Evolutionary conservation across 768 basidiomycete species (phyloP), one percentile per base, ranked within the genome.

Genomic region (Lactarius hatsudake): DNA sequence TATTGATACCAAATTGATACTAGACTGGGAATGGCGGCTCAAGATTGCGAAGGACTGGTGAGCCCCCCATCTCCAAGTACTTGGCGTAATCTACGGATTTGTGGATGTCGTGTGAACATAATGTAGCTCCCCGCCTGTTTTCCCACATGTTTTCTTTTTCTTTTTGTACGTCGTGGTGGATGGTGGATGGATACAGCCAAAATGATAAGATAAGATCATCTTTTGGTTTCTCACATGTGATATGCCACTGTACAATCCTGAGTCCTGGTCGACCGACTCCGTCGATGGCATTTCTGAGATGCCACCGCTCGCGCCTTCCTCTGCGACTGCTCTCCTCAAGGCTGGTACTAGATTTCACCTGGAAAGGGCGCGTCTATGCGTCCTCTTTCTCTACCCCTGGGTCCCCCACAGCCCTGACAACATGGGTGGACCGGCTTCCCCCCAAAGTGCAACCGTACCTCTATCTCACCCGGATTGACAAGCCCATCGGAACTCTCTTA

Each of bases 41-140:
- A 96, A 94, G 76, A 83, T 98, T 66, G 87, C 82, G 54, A 96
- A 96, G 80, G 94, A 96, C 71, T 98, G 96, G 96, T 90, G 75
- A 81, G 76, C 58, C 56, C 56, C 38, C 38, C 28, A 54, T 28
- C 42, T 61, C 40, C 23, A 40, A 40, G 28, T 34, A 54, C 30
- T 62, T 68, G 65, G 45, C 6, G 68, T 69, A 66, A 68, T 62
- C 58, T 60, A 66, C 69, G 74, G 74, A 75, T 71, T 67, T 71
- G 67, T 61, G 67, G 62, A 60, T 68, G 67, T 64, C 26, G 30
- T 55, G 34, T 55, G 34, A 38, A 45, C 54, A 54, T 56, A 59
- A 54, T 67, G 62, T 67, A 67, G 62, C 43, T n/a, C 38, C 36
- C n/a, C 48, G 32, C 36, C 28, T 43, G 59, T 43, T 66, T 62